Base-by-base conservation (phyloP, 768 basidiomycete species). In the Harrya chromipes region DNA sequence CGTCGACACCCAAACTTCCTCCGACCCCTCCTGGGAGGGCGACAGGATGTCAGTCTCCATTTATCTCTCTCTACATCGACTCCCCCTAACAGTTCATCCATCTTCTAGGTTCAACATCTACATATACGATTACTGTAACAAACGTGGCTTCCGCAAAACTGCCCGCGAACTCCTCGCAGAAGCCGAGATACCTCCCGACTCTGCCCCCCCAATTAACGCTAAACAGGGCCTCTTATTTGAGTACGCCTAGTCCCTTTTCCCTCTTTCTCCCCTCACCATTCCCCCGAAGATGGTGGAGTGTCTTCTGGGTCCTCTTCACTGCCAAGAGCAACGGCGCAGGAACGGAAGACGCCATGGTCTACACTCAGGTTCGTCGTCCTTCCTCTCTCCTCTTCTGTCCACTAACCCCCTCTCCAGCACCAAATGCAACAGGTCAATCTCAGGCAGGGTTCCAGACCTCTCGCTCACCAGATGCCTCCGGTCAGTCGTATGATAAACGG, bases 231-330 rank as follows among this genome's bases (percentile, higher is more conserved):
- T 91, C 54, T 74, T 91, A 36, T 91, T 89, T 71, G 89, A 91
- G 87, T 89, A 60, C 43, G 85, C 60, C 43, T 6, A 36, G 9
- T 29, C 1, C n/a, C 16, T 34, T 17, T 43, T 14, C 12, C 33
- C 33, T 2, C 17, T 11, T 8, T 13, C 29, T 16, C 10, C 11
- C 17, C 33, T 21, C 42, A n/a, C 29, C 37, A n/a, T 23, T 46
- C 20, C 23, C 36, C 33, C 47, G 26, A 56, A 90, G 88, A 64
- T 91, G 89, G 89, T 91, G 89, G 89, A 86, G 82, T 57, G 89
- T 91, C 20, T 91, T 91, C 60, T 91, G 89, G 89, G 83, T 89
- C 0, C 71, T 90, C 14, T 91, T 90, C 64, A 82, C 83, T 12
- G 87, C 88, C 40, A 90, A 90, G 69, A 87, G 84, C 54, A 84